Base-by-base conservation (phyloP, 768 basidiomycete genomes). In the Lepiota venenata region DNA sequence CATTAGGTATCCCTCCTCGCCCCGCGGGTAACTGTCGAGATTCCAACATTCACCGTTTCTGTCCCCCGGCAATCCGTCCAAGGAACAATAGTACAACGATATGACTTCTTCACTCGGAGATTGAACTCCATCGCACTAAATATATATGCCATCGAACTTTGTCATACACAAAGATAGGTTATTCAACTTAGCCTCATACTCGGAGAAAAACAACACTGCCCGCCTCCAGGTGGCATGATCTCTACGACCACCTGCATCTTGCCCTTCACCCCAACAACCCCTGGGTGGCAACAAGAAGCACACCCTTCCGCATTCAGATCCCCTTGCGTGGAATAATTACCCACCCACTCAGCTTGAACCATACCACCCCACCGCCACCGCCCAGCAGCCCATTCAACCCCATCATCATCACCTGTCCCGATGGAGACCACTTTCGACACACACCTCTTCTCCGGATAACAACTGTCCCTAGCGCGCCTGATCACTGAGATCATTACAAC, bases 131-230 rank as follows among this genome's bases (percentile, higher is more conserved):
- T 32, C 32, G 10, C 35, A 2, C 32, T 35, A 35, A 35, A 47
- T 32, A 36, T 21, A 12, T 20, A n/a, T 29, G 10, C 7, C 44
- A 14, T 27, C 21, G n/a, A 10, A 21, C 32, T 42, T 12, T 15
- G n/a, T 11, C 21, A n/a, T 35, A 25, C 3, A 8, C n/a, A 25
- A 20, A 37, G 40, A 43, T 44, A 43, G 50, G 50, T 21, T 43
- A 42, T 52, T 52, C 40, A n/a, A 4, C 50, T 44, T 44, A 44
- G 42, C 20, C 50, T 6, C 16, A 36, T 52, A 32, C 25, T 52
- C 50, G 41, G 50, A 43, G 9, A 43, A 52, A 44, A 32, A 7
- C 32, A 7, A 32, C 32, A 32, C 32, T 32, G 32, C 32, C 32
- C 32, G 32, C 32, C 32, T 32, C 10, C 32, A 32, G 32, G 32